Conservation (phyloP, 495 filamentous ascomycete genomes). For the Aspergillus nidulans region DNA sequence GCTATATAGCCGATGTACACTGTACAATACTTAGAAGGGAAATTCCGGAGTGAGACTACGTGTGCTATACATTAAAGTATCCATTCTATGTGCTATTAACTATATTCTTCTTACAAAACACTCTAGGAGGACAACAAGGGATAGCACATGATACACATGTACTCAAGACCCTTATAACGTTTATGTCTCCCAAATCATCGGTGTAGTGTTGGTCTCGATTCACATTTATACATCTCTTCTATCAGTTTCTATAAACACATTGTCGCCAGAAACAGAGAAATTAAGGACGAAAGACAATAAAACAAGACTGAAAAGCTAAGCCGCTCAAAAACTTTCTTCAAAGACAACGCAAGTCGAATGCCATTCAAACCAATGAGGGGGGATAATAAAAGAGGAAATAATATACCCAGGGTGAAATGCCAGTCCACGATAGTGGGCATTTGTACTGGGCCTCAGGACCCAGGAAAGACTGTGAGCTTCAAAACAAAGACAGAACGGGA, state of each 20-base stretch:
- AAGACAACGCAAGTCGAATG: slow-evolving; percentile 14
- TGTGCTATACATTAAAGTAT: too few species aligned
- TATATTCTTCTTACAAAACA: too few species aligned
- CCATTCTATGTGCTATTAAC: too few species aligned
- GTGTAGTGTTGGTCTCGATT: slow-evolving; percentile 21
- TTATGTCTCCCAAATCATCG: background rate
- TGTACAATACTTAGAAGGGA: background rate
- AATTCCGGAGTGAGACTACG: background rate
- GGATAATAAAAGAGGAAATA: slow-evolving; percentile 8
- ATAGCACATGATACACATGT: too few species aligned
- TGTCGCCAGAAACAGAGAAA: background rate
- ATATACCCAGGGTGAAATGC: slow-evolving; percentile 7
- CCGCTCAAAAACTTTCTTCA: slow-evolving; percentile 18
- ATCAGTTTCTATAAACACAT: slow-evolving; percentile 18
- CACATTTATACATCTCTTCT: slow-evolving; percentile 21
- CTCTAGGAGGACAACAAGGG: too few species aligned
- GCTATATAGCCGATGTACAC: too few species aligned
- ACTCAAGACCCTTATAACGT: background rate
- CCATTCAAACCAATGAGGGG: slow-evolving; percentile 19
- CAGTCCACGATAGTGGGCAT: slow-evolving; percentile 14
- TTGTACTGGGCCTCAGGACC: slow-evolving; percentile 14
- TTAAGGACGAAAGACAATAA: background rate
- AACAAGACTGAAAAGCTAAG: slow-evolving; percentile 15
- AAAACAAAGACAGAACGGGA: slow-evolving; percentile 1
- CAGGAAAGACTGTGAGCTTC: slow-evolving; percentile 1